Base-by-base conservation (phyloP, 1,284 basidiomycete species). In the Apiotrichum domesticum region DNA sequence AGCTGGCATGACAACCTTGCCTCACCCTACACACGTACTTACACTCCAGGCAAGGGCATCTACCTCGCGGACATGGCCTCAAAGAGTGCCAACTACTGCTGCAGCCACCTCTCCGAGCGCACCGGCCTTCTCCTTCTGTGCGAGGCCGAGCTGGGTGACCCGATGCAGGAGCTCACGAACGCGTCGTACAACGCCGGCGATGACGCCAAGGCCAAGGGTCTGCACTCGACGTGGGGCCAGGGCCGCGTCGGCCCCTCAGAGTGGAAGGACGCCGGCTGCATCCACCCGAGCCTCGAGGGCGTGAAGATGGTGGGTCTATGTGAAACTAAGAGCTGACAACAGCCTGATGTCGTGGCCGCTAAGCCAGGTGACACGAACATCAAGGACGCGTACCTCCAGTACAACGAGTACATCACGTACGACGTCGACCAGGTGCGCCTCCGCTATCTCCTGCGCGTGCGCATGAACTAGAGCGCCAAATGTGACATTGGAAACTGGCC, bases 21-120 rank as follows among this genome's bases (percentile, higher is more conserved):
- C 37, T 39, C 37, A 39, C 37, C 13, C 13, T 39, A 21, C 21
- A 21, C 21, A 34, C 32, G 21, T 29, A 32, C 51, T 53, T 14
- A 57, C 35, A 21, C 33, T 7, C n/a, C 11, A 34, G 35, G 84
- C 52, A 85, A 85, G 72, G 85, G 84, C 45, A 82, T 84, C 35
- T 85, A 85, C 67, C 83, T 85, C 55, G 84, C 84, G 10, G 84
- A 86, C 61, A 84, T 84, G 81, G 82, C 84, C 79, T 83, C 82
- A 37, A 85, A 85, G 81, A 84, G 83, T 33, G 83, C 83, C 32
- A 80, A 80, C 58, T 85, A 85, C 71, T 84, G 83, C 66, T 78
- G 82, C 62, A 65, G 81, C 6, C 55, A 79, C 33, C 40, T 57
- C 8, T 59, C 59, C 3, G 54, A 49, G 35, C 44, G 45, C 35